Base-by-base conservation (phyloP, 306 rosid genomes). In the Cajanus cajan region DNA sequence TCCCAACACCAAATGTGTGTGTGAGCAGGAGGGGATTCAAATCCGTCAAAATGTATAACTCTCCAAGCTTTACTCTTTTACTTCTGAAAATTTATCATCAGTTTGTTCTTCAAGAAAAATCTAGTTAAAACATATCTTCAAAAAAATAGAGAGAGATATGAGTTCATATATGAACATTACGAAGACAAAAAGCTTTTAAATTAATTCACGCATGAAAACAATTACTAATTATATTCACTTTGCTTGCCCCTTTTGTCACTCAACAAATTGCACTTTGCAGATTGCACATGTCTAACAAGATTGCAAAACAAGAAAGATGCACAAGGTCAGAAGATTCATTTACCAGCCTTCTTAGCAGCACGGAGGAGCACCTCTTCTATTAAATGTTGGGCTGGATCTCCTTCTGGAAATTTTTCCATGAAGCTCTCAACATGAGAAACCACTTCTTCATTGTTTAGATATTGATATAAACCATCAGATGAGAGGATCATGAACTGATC, bases 371-470 rank as follows among this genome's bases (percentile, higher is more conserved):
- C 96, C 88, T 96, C 99, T 94, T 96, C 99, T 78, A 96, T 96
- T 85, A 96, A 88, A 87, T 96, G 96, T 84, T 96, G 99, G 62
- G 99, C 99, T 45, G 99, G 99, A 75, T 96, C 99, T 74, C 99
- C 99, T 43, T 96, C 99, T 8, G 99, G 98, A 84, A 88, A 93
- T 84, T 93, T 96, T 90, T 93, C 98, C 96, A 96, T 93, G 82
- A 96, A 96, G 80, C 70, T 93, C 84, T 93, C 98, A 24, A 96
- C 97, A 83, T 89, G 90, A 68, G 91, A 91, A 87, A 93, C 98
- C 81, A 96, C 99, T 90, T 96, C 99, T 75, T 93, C 90, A 82
- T 96, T 96, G 88, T 78, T 93, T 64, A 96, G 87, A 83, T 96
- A 96, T 85, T 96, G 99, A 86, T 96, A 96, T 52, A 96, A 76